Base-by-base conservation (phyloP, 805 yeast species). In the Sungouiozyma ichnusensis region DNA sequence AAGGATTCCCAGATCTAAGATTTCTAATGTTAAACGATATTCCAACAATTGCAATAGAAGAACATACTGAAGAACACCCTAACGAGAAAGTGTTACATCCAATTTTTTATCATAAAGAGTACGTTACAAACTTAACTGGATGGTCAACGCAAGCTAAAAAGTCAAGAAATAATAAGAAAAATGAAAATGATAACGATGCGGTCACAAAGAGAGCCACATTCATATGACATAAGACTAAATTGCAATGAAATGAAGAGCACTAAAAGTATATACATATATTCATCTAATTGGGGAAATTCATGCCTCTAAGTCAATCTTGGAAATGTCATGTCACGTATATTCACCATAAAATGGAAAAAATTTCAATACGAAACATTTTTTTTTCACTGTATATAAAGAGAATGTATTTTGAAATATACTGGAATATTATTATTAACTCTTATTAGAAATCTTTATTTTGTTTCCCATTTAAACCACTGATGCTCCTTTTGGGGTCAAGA, bases 11-110 rank as follows among this genome's bases (percentile, higher is more conserved):
- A 14, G 45, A 55, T 6, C 43, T 68, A 38, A 54, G 64, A 40
- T 67, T 64, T 40, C 44, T 68, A 43, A 67, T 66, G 44, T 43
- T 67, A 36, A 67, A 66, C 43, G 70, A 66, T 41, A 58, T 65
- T 13, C 62, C 70, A 15, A 54, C 64, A 3, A 48, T 60, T n/a
- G 52, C 64, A 3, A 42, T 57, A 6, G 55, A 56, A 20, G 58
- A 55, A 41, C 43, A 55, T 20, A 24, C 9, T 11, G 29, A 24
- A 24, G 29, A 24, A 24, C 29, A 24, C 11, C 29, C 29, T 24
- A 46, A 47, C 8, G 56, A 54, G 33, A 53, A 62, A 40, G 52
- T 57, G 4, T 60, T 65, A 33, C 58, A 57, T 16, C 70, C 70
- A 11, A 50, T 65, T 8, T 66, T 66, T 41, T 66, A 60, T 38